A percentile compares a stretch with the other conserved stretches of the same genome.
These are phyloP conservation scores for Pseudomicrostroma phylloplanum DNA, from an alignment of 1,284 basidiomycete species.

Conservation along the genomic window DNA sequence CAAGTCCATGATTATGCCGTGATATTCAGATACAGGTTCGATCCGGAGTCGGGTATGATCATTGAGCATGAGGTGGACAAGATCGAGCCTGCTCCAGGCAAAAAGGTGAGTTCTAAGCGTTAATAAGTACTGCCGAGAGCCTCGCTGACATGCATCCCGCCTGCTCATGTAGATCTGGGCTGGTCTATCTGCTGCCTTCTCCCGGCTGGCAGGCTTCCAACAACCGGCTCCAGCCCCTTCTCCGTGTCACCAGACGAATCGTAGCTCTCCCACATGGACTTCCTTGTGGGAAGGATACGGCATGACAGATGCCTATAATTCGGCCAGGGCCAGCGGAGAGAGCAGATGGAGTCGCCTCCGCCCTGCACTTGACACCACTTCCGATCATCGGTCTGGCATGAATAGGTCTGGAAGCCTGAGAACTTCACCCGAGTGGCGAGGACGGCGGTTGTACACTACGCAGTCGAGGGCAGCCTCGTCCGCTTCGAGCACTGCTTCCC, in stretches of 20 bases:
- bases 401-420: not conserved
- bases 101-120: constrained; percentile 25
- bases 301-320: not conserved
- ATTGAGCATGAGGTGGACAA: constrained; percentile 39
- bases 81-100: constrained; percentile 43
- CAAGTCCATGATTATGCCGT: constrained; percentile 41
- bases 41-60: constrained; percentile 37
- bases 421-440: not conserved
- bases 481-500: not conserved
- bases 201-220: constrained; percentile 6
- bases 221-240: too few relatives aligned
- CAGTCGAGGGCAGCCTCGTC: not conserved
- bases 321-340: not conserved
- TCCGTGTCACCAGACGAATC: too few relatives aligned
- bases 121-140: too few relatives aligned
- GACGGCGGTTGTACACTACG: not conserved
- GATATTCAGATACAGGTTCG: constrained; percentile 44
- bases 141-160: not conserved
- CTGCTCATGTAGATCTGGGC: constrained; percentile 6
- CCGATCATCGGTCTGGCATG: too few relatives aligned
- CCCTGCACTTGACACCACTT: too few relatives aligned
- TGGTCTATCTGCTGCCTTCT: not conserved
- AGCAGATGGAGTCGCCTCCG: not conserved
- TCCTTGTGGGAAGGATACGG: not conserved
- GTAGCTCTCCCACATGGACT: not conserved